Evolutionary conservation across 1,284 basidiomycete genomes (phyloP), one percentile per base, ranked within the genome.

Genomic region (Puccinia triticina): DNA sequence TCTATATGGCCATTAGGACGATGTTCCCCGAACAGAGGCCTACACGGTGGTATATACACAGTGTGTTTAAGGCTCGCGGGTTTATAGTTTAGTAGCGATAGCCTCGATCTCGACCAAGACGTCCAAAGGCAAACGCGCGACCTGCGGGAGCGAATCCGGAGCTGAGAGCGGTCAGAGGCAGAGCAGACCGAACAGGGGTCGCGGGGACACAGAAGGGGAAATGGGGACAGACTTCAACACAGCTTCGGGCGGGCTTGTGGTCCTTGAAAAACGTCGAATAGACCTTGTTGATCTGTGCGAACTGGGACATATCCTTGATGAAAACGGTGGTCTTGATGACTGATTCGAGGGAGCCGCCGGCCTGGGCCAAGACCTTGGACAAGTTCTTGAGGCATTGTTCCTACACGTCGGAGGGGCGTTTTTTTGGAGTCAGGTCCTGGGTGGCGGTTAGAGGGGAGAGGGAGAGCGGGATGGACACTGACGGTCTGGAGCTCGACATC

Each of bases 301-400:
- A 98, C 88, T 98, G 93, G 86, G 93, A 90, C 94, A 98, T 96
- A 85, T 91, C 89, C 87, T 96, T 94, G 86, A 98, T 88, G 89
- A 98, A 98, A 69, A 97, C 93, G 55, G 93, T 95, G 37, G 92
- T 93, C 89, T 97, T 96, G 84, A 93, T 91, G 83, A 96, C 91
- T 85, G 93, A 92, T 74, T 91, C 90, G 50, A 93, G 85, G 84
- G 92, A 90, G 23, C 93, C 92, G 26, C 93, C 94, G 80, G 92
- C 91, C 2, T 92, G 95, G 86, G 93, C 91, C 77, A 98, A 90
- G 83, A 98, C 91, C 23, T 91, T 91, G 84, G 91, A 91, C 86
- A 98, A 89, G 89, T 98, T 98, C 87, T 92, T 91, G 85, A 98
- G 89, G 14, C 92, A 93, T 88, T 95, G 95, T 84, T 90, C 89